Evolutionary conservation across 768 basidiomycete species (phyloP), one percentile per base, ranked within the genome.

Genomic region (Leccinum barrowsii): DNA sequence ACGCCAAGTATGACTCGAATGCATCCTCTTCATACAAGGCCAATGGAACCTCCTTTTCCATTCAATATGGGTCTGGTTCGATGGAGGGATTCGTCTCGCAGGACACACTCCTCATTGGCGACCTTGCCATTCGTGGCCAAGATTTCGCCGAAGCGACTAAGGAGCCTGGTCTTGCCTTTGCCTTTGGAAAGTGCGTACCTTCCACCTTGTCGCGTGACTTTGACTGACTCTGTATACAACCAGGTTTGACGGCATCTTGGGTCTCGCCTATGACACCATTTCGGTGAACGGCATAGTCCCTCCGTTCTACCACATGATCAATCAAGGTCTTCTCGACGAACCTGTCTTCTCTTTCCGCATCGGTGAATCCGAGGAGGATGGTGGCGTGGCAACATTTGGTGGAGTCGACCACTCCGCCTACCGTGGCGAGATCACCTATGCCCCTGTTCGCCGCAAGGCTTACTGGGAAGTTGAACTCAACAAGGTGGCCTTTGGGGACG

Each of bases 381-480:
- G 88, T 54, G 95, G 96, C 52, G 92, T 94, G 72, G 92, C 89
- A 34, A 75, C 88, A 58, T 98, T 98, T 62, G 96, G 96, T 64
- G 96, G 94, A 46, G 82, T 98, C 60, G 94, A 99, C 72, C 54
- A 73, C 11, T 64, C 64, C 24, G 89, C 91, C 34, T 98, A 90
- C 77, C 82, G 73, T 5, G 97, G 97, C 72, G 78, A 86, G 68
- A 81, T 99, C 59, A 67, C 73, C 22, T 98, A 98, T 67, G 93
- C 89, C 30, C 96, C 97, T 52, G 80, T 99, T 54, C 87, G 95
- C 66, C 85, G 93, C 66, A 94, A 92, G 81, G 97, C 93, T 5
- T 98, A 97, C 76, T 97, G 95, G 95, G 96, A 98, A 75, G 93
- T 98, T 49, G 94, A 97, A 72, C 87, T 99, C 26, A 81, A 92